A percentile compares a stretch with the other conserved stretches of the same genome.
Evolutionary conservation across 2,329 filamentous ascomycete genomes (phyloP).

Genomic region (Exophiala bonariae): DNA sequence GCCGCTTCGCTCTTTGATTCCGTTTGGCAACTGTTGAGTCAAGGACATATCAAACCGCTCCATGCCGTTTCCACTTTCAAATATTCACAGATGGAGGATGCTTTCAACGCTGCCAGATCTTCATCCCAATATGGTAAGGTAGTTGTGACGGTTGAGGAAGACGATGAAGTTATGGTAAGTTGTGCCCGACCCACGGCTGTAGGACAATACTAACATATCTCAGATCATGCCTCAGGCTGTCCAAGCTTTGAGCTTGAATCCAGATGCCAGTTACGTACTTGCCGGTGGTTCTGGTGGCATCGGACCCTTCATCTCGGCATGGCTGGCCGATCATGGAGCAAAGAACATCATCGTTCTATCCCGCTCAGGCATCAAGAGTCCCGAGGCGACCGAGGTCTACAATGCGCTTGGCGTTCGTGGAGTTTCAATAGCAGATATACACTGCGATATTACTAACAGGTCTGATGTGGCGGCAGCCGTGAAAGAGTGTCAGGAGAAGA

Average conservation of each 20-base stretch:
- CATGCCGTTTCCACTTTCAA: conserved; percentile 9
- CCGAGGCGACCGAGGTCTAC: conserved; percentile 24
- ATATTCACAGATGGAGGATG: conserved; percentile 22
- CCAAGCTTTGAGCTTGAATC: conserved; percentile 5
- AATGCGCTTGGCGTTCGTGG: neutral
- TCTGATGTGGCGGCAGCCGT: conserved; percentile 22
- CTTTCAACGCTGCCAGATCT: conserved; percentile 16
- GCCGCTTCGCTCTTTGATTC: neutral
- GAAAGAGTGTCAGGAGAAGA: conserved; percentile 20
- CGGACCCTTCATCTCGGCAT: conserved; percentile 53
- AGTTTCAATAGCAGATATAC: neutral
- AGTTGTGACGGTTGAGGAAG: conserved; percentile 26
- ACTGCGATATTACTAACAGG: neutral
- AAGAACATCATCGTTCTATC: conserved; percentile 46
- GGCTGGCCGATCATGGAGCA: conserved; percentile 54
- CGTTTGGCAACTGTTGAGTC: neutral
- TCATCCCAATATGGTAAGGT: conserved; percentile 26
- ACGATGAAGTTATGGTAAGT: conserved; percentile 27
- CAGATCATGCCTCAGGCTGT: neutral
- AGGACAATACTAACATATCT: too few relatives aligned
- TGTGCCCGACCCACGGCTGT: conserved; percentile 15
- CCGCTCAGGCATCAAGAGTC: conserved; percentile 34
- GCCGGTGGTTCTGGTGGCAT: conserved; percentile 49
- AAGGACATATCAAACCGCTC: conserved; percentile 1
- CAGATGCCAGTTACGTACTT: conserved; percentile 53